Conservation (phyloP, 257 asterid species). For the Lithospermum erythrorhizon region DNA sequence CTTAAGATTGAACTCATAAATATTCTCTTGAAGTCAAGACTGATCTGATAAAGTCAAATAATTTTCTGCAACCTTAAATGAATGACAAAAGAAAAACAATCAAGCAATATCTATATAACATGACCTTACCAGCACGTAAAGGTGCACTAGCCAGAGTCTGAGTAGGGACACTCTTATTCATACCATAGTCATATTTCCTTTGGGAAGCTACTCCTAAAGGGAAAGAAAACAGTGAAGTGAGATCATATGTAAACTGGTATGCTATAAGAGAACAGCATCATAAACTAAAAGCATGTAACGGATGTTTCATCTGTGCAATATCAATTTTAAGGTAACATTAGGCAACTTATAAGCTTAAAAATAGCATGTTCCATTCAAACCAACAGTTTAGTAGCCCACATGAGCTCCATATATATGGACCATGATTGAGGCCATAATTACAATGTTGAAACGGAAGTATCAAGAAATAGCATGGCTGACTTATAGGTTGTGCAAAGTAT, state of each 20-base stretch:
- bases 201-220: conserved; percentile 19
- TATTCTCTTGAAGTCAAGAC: background rate
- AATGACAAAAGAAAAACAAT: background rate
- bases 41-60: background rate
- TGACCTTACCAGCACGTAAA: conserved; percentile 60
- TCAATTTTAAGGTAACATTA: background rate
- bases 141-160: conserved; percentile 29
- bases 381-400: too few species aligned
- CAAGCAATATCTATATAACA: conserved; percentile 8
- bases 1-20: too few species aligned
- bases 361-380: background rate
- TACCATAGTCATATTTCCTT: conserved; percentile 19
- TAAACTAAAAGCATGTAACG: too few species aligned
- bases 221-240: conserved; percentile 4
- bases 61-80: too few species aligned
- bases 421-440: background rate
- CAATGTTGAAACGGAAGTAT: background rate
- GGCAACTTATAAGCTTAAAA: background rate
- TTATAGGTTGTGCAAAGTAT: background rate
- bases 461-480: background rate
- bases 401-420: background rate
- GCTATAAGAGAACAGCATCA: conserved; percentile 8
- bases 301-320: background rate
- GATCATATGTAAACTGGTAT: conserved; percentile 6
- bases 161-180: conserved; percentile 18